phyloP scores from a whole-genome alignment of 75 land plant genomes.

The Selaginella moellendorffii region DNA sequence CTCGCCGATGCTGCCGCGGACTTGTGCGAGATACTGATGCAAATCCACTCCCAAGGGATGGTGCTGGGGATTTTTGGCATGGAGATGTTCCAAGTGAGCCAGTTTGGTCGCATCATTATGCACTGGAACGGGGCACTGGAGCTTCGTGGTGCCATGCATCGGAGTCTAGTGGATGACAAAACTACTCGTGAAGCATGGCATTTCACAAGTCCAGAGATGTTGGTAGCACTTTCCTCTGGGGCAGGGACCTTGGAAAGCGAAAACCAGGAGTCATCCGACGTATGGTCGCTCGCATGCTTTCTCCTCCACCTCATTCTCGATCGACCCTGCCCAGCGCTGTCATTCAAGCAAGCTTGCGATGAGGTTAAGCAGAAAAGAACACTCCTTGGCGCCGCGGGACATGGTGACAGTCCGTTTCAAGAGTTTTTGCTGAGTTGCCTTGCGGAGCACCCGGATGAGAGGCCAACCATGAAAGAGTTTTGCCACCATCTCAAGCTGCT shows the following conservation, averaged over 20 bases:
- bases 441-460: not conserved
- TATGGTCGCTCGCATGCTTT: constrained; percentile 57
- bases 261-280: constrained; percentile 26
- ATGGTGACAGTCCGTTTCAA: constrained; percentile 16
- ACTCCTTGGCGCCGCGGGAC: not conserved
- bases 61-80: constrained; percentile 30
- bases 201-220: not conserved
- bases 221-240: not conserved
- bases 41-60: constrained; percentile 37
- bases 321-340: constrained; percentile 7
- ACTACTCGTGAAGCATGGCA: not conserved
- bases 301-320: constrained; percentile 26
- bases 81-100: constrained; percentile 34
- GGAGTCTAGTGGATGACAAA: not conserved
- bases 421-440: not conserved
- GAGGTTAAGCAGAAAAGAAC: constrained; percentile 2
- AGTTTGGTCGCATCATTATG: constrained; percentile 32
- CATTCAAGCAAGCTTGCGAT: not conserved
- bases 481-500: not conserved
- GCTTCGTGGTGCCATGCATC: constrained; percentile 13
- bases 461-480: not conserved
- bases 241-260: not conserved
- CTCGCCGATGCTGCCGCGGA: constrained; percentile 12
- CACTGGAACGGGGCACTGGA: constrained; percentile 26
- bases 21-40: constrained; percentile 45